Base-by-base conservation (phyloP, 2,329 filamentous ascomycete genomes). In the Rutstroemia sp. region DNA sequence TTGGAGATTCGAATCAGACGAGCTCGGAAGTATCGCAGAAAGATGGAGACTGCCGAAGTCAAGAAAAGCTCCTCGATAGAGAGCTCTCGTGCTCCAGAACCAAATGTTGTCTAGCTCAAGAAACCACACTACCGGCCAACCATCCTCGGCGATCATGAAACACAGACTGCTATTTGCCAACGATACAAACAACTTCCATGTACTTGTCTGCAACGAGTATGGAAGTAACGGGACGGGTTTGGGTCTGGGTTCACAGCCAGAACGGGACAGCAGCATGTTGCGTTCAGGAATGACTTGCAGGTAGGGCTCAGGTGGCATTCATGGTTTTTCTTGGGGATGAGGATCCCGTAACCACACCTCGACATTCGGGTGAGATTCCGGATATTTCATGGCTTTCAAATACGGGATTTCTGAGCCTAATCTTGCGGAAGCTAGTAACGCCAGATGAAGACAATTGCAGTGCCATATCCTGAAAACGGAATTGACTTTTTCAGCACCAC, bases 1-100 rank as follows among this genome's bases (percentile, higher is more conserved):
- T 68, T 88, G 5, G 87, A 91, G 72, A 82, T 85, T 51, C 80
- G 87, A 62, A 83, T 92, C 54, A 76, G 86, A 39, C 74, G 86
- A 57, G 54, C 73, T 50, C 71, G 76, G 61, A 81, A 80, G 64
- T 54, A 51, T 45, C 51, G 44, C 42, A 39, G 19, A 30, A 54
- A 45, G 50, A 46, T 47, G 19, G 57, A 56, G 30, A 16, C 14
- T 30, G 14, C 6, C 19, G 51, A 47, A 34, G 51, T 12, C 10
- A 47, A 48, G 21, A 47, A 53, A n/a, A 19, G 36, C 23, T 12
- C n/a, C 23, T 34, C 19, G 17, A 12, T 34, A 4, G 42, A 38
- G 14, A 34, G 27, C 16, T 23, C 46, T 23, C 19, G 14, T n/a
- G n/a, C 17, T 4, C 16, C 46, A 34, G 16, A 8, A 3, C 17